phyloP scores from a whole-genome alignment of 73 alveolate species.

The Blepharisma japonicum region DNA sequence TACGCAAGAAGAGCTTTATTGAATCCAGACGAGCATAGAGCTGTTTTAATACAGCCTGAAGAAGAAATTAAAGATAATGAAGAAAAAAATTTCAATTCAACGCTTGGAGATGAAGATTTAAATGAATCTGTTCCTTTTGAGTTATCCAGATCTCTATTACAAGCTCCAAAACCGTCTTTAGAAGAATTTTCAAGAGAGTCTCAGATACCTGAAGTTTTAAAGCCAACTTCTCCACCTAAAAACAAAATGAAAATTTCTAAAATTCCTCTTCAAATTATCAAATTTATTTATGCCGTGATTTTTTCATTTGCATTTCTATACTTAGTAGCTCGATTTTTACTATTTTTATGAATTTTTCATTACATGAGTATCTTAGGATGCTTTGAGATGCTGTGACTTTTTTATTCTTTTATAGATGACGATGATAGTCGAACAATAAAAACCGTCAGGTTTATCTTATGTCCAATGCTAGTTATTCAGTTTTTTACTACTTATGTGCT shows the following conservation, averaged over 20 bases:
- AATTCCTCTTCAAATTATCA: not conserved
- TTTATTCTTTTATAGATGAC: not conserved
- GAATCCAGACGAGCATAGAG: not conserved
- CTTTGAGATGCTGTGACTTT: not conserved
- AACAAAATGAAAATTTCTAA: not conserved
- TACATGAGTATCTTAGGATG: not conserved
- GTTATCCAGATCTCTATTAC: not conserved
- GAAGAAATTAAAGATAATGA: not conserved
- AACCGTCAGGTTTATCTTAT: not conserved
- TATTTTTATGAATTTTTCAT: slow-evolving; percentile 27
- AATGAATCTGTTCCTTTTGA: not conserved
- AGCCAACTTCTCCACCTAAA: not conserved
- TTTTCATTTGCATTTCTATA: not conserved
- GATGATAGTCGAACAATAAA: not conserved
- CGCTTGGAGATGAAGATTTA: not conserved
- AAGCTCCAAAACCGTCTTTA: not conserved
- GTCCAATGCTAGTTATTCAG: not conserved
- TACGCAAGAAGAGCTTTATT: slow-evolving; percentile 15
- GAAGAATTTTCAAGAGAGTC: not conserved
- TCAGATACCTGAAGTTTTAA: not conserved
- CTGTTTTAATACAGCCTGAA: not conserved
- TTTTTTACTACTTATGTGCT: not conserved
- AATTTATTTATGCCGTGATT: not conserved
- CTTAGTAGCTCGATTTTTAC: not conserved
- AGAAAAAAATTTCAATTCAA: not conserved